Evolutionary conservation across 2,329 filamentous ascomycete species (phyloP).

Genomic region (Phaeosphaeriaceae sp.): DNA sequence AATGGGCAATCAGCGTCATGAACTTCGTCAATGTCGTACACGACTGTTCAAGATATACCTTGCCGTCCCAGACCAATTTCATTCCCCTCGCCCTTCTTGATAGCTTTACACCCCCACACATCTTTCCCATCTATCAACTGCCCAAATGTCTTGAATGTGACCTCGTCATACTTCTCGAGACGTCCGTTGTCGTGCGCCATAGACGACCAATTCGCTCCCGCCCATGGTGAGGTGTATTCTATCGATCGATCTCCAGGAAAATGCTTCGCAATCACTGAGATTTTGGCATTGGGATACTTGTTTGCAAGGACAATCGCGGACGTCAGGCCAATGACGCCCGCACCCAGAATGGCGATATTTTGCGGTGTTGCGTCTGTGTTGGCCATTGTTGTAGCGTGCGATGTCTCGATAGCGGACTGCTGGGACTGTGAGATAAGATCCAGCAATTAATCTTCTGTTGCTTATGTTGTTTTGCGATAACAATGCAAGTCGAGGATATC

Average conservation of each 20-base stretch:
- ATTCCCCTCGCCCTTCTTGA: constrained; percentile 25
- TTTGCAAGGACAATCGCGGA: constrained; percentile 68
- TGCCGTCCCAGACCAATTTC: constrained; percentile 36
- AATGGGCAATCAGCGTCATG: background rate
- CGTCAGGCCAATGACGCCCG: constrained; percentile 72
- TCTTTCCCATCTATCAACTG: constrained; percentile 32
- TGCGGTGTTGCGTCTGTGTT: background rate
- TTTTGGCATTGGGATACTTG: constrained; percentile 59
- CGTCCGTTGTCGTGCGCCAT: constrained; percentile 45
- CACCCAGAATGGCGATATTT: constrained; percentile 52
- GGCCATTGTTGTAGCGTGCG: constrained; percentile 15
- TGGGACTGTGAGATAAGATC: too few species aligned
- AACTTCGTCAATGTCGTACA: too few species aligned
- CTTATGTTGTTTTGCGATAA: background rate
- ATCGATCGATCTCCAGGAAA: constrained; percentile 95
- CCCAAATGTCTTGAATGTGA: constrained; percentile 40
- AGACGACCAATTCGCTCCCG: constrained; percentile 80
- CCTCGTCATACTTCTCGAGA: constrained; percentile 39
- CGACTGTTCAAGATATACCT: constrained; percentile 13
- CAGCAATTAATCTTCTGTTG: too few species aligned
- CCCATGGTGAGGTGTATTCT: constrained; percentile 90
- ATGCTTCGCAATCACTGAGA: constrained; percentile 83
- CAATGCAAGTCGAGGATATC: background rate
- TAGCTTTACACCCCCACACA: constrained; percentile 24
- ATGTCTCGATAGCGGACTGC: too few species aligned